Percentiles rank a stretch among this genome's conserved stretches.
These are phyloP conservation scores for Hypoxylon crocopeplum DNA, from an alignment of 495 filamentous ascomycete species.

Conservation along the genomic window DNA sequence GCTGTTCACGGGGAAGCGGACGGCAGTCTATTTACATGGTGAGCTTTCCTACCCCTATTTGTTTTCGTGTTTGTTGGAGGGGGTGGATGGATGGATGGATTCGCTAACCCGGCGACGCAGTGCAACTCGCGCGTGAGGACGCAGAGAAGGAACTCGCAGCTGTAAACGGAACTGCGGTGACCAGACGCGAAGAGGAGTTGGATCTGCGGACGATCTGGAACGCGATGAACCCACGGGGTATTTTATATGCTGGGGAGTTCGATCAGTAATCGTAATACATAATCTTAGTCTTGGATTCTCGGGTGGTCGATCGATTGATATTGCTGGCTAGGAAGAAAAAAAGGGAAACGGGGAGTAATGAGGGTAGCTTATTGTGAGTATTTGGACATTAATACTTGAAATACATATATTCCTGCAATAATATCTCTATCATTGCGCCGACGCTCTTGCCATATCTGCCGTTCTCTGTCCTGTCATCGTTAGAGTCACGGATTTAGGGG, in stretches of 20 bases:
- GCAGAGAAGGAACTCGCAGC: constrained; percentile 25
- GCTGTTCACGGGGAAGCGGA: constrained; percentile 63
- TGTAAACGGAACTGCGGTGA: constrained; percentile 22
- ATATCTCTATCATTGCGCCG: too few relatives aligned
- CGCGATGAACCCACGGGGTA: constrained; percentile 34
- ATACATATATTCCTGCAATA: too few relatives aligned
- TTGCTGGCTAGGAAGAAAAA: too few relatives aligned
- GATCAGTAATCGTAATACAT: constrained; percentile 26
- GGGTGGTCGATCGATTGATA: too few relatives aligned
- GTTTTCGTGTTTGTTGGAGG: not conserved
- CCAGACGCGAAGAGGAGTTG: constrained; percentile 26
- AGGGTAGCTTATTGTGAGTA: too few relatives aligned
- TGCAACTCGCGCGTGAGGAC: constrained; percentile 39
- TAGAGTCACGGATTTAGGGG: too few relatives aligned
- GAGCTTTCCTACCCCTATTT: constrained; percentile 22
- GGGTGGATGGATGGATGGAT: too few relatives aligned
- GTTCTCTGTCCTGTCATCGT: too few relatives aligned
- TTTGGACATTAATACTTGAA: too few relatives aligned
- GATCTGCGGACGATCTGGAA: constrained; percentile 37
- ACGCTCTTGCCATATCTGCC: too few relatives aligned
- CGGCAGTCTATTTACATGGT: constrained; percentile 64
- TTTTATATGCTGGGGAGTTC: constrained; percentile 39
- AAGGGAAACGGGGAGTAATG: not conserved
- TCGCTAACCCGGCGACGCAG: constrained; percentile 17
- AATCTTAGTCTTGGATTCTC: not conserved